Evolutionary conservation across 2,329 filamentous ascomycete species (phyloP).

Genomic region (Capronia americana): DNA sequence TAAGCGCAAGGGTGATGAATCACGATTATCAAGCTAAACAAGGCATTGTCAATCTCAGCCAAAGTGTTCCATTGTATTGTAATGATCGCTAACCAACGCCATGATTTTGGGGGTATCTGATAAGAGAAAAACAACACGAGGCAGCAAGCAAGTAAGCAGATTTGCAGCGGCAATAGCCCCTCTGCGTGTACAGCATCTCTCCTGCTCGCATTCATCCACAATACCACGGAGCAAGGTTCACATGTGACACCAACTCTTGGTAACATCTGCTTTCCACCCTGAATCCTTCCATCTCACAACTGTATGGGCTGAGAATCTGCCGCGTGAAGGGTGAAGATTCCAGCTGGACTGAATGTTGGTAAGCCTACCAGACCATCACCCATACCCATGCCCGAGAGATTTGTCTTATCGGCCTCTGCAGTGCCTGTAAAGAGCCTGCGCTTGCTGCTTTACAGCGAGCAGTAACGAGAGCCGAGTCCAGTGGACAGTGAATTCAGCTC

Average conservation of each 20-base stretch:
- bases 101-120: neutral
- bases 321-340: neutral
- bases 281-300: neutral
- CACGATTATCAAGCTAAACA: neutral
- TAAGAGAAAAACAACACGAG: neutral
- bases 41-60: neutral
- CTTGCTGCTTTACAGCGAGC: neutral
- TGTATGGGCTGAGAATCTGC: neutral
- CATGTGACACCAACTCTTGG: neutral
- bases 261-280: neutral
- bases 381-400: neutral
- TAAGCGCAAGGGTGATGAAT: neutral
- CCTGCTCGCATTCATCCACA: conserved; percentile 3
- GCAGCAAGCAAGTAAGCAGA: neutral
- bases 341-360: neutral
- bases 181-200: neutral
- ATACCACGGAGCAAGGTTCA: neutral
- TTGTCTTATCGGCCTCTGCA: neutral
- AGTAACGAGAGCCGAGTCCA: neutral
- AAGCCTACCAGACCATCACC: neutral
- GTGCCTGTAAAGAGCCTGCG: neutral
- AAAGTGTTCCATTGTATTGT: neutral
- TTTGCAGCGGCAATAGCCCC: neutral
- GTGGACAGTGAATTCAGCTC: neutral
- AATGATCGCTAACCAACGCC: conserved; percentile 1